Evolutionary conservation across 176 grass and related monocot species (phyloP).

Genomic region (Tuctoria greenei): DNA sequence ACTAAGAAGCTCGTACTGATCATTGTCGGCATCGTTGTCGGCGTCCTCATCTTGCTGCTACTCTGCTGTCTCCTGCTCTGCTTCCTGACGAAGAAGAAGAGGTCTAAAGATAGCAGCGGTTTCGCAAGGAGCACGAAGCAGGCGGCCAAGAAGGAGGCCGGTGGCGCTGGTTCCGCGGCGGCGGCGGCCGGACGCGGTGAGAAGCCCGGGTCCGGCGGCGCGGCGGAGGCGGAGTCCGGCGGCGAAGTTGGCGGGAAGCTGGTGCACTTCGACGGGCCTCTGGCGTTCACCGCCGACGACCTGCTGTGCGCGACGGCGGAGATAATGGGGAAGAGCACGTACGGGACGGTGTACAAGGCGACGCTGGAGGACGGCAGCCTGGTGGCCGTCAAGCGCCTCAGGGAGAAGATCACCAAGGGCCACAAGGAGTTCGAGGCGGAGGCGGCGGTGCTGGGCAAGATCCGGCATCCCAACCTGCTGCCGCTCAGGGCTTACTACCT

Average conservation of each 20-base stretch:
- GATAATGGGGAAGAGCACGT: constrained; percentile 80
- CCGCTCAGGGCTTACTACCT: constrained; percentile 61
- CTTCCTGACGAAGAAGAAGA: constrained; percentile 48
- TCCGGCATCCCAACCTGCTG: constrained; percentile 56
- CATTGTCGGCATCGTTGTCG: constrained; percentile 40
- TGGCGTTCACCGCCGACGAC: constrained; percentile 77
- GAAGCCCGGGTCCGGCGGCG: constrained; percentile 25
- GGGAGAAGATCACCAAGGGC: constrained; percentile 77
- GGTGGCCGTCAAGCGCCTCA: constrained; percentile 63
- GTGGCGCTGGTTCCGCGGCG: neutral
- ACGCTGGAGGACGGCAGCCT: constrained; percentile 68
- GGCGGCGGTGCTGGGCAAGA: constrained; percentile 51
- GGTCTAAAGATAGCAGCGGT: neutral
- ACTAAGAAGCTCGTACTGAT: constrained; percentile 59
- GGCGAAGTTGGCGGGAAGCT: constrained; percentile 69
- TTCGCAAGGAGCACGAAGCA: constrained; percentile 37
- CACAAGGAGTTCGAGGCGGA: constrained; percentile 75
- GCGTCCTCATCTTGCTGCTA: constrained; percentile 45
- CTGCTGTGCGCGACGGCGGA: constrained; percentile 66
- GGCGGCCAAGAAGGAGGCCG: neutral
- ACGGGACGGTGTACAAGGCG: constrained; percentile 71
- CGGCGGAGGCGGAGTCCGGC: constrained; percentile 44
- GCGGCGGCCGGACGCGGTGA: constrained; percentile 31
- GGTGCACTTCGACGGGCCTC: constrained; percentile 66
- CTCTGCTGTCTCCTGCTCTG: constrained; percentile 75